Evolutionary conservation across 495 filamentous ascomycete genomes (phyloP), one percentile per base, ranked within the genome.

Genomic region (Apodospora peruviana): DNA sequence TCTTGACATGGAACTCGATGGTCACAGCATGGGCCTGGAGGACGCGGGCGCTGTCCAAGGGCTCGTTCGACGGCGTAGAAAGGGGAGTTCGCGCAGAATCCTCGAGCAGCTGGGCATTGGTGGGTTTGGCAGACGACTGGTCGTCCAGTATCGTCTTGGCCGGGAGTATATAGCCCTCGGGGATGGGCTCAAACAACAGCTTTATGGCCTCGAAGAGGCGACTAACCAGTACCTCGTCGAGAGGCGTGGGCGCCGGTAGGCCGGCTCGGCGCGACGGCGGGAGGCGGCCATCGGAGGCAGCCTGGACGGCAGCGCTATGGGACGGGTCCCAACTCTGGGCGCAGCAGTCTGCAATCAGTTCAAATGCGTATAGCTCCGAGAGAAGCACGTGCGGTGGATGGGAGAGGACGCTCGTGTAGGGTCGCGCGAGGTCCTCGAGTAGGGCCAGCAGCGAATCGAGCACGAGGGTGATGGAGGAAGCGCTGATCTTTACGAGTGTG

Each of bases 331-430:
- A 83, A 57, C 82, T 70, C 39, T 73, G 75, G 36, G 72, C 69
- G 55, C 79, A 82, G 59, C 81, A 85, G 59, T 85, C 81, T 55
- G 81, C 79, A 40, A 81, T 71, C 36, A 85, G 68, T 50, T 76
- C 74, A 51, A 84, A 65, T 21, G 81, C 61, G 58, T 80, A 82
- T 44, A 79, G 66, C 54, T 83, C 80, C 19, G 81, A 81, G 38
- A 79, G 69, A 25, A 81, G 64, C 14, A 83, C 69, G 43, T 79
- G 74, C 50, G 72, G 61, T 37, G 79, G 74, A 56, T 76, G 70
- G 46, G 66, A 56, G 38, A 72, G 49, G 45, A 72, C 56, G 47
- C 51, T 55, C 54, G 72, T 75, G 53, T 71, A 72, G 21, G 70
- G 67, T 16, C 69, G 72, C n/a, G 65, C 57, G 43, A 78, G 66